phyloP scores from a whole-genome alignment of 208 protist species.

The Wallacemonas sp. region DNA sequence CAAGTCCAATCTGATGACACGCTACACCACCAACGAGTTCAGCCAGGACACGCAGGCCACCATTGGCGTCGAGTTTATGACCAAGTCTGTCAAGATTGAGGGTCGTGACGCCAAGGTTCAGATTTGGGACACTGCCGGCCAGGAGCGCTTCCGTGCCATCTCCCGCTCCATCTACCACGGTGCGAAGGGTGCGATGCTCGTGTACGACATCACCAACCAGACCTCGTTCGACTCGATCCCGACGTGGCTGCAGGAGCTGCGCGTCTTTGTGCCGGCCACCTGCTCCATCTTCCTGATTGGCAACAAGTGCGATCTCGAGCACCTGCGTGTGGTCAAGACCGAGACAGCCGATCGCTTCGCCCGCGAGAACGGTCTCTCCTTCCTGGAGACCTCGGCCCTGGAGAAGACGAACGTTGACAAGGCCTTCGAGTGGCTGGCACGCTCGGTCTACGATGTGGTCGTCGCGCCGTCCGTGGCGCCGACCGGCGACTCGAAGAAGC shows the following conservation, averaged over 20 bases:
- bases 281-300: conserved; percentile 99
- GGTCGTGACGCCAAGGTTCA: conserved; percentile 98
- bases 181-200: conserved; percentile 98
- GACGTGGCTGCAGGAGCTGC: conserved; percentile 98
- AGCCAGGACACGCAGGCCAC: conserved; percentile 89
- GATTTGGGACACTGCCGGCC: conserved; percentile 99
- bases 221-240: conserved; percentile 97
- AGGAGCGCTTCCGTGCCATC: conserved; percentile 99
- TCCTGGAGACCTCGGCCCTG: conserved; percentile 99
- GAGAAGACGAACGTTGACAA: conserved; percentile 99
- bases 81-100: conserved; percentile 91
- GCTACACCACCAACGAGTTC: conserved; percentile 90
- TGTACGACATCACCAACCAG: conserved; percentile 99
- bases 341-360: conserved; percentile 96
- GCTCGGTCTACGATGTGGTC: conserved; percentile 89
- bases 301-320: conserved; percentile 97
- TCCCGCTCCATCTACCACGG: conserved; percentile 97
- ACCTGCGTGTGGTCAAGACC: conserved; percentile 92
- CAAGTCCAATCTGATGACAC: conserved; percentile 91
- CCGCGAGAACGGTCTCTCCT: conserved; percentile 95
- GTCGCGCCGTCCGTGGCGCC: conserved; percentile 62
- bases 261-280: conserved; percentile 95
- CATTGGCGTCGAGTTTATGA: conserved; percentile 95
- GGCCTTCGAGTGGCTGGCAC: conserved; percentile 98
- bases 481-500: conserved; percentile 26